Conservation (phyloP, 2,329 filamentous ascomycete genomes). For the Pseudogymnoascus sp. region DNA sequence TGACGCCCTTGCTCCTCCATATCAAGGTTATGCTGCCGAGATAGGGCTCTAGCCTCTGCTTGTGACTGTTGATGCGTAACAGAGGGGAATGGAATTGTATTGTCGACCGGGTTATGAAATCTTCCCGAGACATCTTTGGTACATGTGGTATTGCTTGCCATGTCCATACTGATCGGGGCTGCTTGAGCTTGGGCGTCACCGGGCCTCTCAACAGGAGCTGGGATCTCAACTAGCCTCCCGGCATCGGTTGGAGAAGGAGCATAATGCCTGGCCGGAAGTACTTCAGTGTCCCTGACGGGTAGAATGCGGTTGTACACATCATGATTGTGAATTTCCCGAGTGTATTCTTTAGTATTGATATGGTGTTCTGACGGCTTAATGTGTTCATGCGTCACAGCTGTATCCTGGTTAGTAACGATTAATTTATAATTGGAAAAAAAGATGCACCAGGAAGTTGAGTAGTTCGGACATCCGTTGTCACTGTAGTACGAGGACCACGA, state of each 20-base stretch:
- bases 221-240: constrained; percentile 35
- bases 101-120: neutral
- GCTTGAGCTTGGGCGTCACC: neutral
- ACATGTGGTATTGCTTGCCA: neutral
- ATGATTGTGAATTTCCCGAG: constrained; percentile 46
- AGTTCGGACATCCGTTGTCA: neutral
- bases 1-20: constrained; percentile 1
- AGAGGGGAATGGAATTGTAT: neutral
- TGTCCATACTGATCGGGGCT: neutral
- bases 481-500: neutral
- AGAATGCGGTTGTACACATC: constrained; percentile 43
- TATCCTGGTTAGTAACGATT: neutral
- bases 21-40: neutral
- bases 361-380: constrained; percentile 37
- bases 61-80: neutral
- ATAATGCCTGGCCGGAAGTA: constrained; percentile 44
- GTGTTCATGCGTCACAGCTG: constrained; percentile 43
- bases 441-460: neutral
- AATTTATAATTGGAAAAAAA: neutral
- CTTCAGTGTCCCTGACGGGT: constrained; percentile 45
- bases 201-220: constrained; percentile 25
- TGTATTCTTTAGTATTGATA: constrained; percentile 38
- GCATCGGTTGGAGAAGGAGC: constrained; percentile 30
- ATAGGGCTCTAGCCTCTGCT: neutral
- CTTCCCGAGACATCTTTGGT: neutral